Evolutionary conservation across 2,329 filamentous ascomycete genomes (phyloP).

Genomic region (Salinomyces thailandicus): DNA sequence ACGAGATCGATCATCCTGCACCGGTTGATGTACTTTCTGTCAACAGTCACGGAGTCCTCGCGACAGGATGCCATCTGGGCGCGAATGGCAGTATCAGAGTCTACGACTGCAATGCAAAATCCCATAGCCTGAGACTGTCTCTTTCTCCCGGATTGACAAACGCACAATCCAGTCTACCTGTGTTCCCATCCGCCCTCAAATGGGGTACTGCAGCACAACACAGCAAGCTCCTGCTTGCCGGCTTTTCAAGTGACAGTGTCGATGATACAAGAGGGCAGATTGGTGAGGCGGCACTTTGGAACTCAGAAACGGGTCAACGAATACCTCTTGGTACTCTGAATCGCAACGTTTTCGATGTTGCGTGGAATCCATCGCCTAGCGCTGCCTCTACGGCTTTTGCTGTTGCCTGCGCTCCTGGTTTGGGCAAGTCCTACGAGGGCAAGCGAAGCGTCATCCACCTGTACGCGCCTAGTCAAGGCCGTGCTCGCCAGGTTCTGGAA

Average conservation of each 20-base stretch:
- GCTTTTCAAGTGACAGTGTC: conserved; percentile 36
- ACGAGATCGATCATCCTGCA: conserved; percentile 34
- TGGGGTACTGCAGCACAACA: conserved; percentile 35
- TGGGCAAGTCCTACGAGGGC: conserved; percentile 27
- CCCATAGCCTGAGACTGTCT: conserved; percentile 1
- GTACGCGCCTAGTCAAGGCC: conserved; percentile 35
- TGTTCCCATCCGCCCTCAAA: conserved; percentile 37
- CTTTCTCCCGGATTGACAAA: conserved; percentile 14
- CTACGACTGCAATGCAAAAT: conserved; percentile 7
- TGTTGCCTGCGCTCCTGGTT: conserved; percentile 38
- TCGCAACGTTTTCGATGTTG: conserved; percentile 48
- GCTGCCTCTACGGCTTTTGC: conserved; percentile 36
- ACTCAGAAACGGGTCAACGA: conserved; percentile 32
- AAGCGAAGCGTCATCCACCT: conserved; percentile 43
- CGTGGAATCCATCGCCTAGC: conserved; percentile 43
- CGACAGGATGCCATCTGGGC: conserved; percentile 35
- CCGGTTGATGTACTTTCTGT: conserved; percentile 44
- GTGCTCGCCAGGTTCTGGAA: conserved; percentile 30
- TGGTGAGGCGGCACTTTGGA: conserved; percentile 48
- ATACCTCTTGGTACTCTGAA: conserved; percentile 37
- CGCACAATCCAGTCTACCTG: conserved; percentile 15
- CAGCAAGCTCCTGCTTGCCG: conserved; percentile 41
- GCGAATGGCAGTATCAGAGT: conserved; percentile 13
- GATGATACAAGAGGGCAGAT: conserved; percentile 29
- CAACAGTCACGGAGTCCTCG: conserved; percentile 31